Percentiles rank a stretch among this genome's conserved stretches.
phyloP scores from a whole-genome alignment of 139 green algal species.

The Auxenochlorella pyrenoidosa region DNA sequence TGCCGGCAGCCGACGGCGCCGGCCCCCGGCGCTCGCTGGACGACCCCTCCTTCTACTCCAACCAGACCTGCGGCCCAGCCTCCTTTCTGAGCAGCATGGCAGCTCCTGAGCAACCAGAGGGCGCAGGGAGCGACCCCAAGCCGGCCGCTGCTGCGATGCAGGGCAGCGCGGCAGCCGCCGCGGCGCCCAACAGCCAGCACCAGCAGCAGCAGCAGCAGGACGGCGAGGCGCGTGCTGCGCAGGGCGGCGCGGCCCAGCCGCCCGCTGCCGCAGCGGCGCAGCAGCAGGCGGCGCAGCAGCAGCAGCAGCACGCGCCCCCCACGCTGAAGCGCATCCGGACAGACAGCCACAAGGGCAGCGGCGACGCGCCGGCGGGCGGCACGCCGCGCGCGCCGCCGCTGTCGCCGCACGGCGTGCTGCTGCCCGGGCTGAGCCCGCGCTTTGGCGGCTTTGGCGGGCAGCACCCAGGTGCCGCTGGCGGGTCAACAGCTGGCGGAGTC shows the following conservation, averaged over 20 bases:
- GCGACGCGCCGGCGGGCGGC: background rate
- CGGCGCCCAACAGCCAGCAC: background rate
- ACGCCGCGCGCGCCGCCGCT: background rate
- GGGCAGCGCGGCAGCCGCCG: background rate
- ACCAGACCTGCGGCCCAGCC: constrained; percentile 52
- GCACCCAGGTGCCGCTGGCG: background rate
- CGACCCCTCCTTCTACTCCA: constrained; percentile 51
- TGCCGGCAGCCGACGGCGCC: background rate
- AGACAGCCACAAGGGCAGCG: background rate
- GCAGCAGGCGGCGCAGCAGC: background rate
- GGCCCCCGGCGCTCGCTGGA: constrained; percentile 27
- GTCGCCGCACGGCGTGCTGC: constrained; percentile 23
- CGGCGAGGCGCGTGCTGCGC: background rate
- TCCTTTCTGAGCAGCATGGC: constrained; percentile 26
- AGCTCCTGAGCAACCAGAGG: background rate
- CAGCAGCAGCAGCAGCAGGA: background rate
- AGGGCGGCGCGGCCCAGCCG: background rate
- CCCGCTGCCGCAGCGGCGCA: background rate
- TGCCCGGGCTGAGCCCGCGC: constrained; percentile 24
- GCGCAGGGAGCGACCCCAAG: background rate
- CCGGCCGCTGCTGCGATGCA: background rate
- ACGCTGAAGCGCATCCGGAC: constrained; percentile 38
- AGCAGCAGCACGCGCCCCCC: background rate
- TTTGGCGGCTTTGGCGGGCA: background rate
- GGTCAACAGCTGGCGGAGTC: background rate